Conservation (phyloP, 2,329 filamentous ascomycete genomes). For the Cyanodermella asteris region DNA sequence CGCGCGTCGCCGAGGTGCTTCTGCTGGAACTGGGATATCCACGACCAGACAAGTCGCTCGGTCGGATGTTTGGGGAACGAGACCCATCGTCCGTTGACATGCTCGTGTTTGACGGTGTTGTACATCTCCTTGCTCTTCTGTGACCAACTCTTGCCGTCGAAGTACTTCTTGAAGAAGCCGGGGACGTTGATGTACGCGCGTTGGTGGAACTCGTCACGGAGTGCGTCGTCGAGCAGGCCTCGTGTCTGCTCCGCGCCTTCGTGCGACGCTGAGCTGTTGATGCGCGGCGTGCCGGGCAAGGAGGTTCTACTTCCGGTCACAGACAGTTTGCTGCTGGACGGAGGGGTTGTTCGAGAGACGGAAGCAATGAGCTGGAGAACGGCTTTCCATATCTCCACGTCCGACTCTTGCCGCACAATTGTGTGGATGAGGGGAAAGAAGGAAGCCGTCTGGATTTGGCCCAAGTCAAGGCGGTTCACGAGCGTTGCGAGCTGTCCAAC, state of each 20-base stretch:
- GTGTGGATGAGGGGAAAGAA: slow-evolving; percentile 1
- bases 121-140: slow-evolving; percentile 4
- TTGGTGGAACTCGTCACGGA: slow-evolving; percentile 8
- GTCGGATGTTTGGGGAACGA: no score
- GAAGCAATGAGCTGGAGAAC: slow-evolving; percentile 5
- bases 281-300: slow-evolving; percentile 5
- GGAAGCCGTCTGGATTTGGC: slow-evolving; percentile 1
- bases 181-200: slow-evolving; percentile 7
- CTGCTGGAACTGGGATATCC: no score
- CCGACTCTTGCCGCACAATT: slow-evolving; percentile 3
- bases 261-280: slow-evolving; percentile 3
- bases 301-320: no score
- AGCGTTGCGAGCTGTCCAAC: slow-evolving; percentile 1
- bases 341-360: slow-evolving; percentile 5
- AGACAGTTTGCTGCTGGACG: slow-evolving; percentile 2
- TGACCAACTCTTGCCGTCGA: slow-evolving; percentile 9
- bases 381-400: slow-evolving; percentile 5
- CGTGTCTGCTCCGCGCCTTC: slow-evolving; percentile 8
- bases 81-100: slow-evolving; percentile 3
- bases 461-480: background rate
- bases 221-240: slow-evolving; percentile 6
- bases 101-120: slow-evolving; percentile 2
- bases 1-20: no score
- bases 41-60: no score
- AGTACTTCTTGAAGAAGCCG: slow-evolving; percentile 9